Conservation (phyloP, 306 rosid genomes). For the Gillenia trifoliata region DNA sequence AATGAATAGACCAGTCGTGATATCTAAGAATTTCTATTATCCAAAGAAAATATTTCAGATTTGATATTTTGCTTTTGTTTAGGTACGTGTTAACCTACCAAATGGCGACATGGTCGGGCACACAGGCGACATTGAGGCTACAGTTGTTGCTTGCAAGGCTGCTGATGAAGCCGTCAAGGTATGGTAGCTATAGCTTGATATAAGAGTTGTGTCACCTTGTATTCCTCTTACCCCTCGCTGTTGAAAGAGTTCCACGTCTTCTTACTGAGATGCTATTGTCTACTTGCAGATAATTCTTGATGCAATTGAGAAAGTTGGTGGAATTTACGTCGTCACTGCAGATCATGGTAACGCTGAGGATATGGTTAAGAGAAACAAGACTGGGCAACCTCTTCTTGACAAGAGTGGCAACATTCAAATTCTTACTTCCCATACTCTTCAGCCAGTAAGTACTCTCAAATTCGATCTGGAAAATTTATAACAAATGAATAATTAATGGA, state of each 20-base stretch:
- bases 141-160: constrained; percentile 96
- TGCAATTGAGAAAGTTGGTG: constrained; percentile 88
- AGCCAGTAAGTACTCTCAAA: constrained; percentile 65
- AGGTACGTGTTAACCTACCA: constrained; percentile 97
- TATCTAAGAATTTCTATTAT: not conserved
- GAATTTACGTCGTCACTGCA: constrained; percentile 95
- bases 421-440: constrained; percentile 93
- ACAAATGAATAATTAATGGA: not conserved
- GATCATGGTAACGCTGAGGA: constrained; percentile 99
- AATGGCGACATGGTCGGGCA: constrained; percentile 99
- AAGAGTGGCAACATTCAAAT: constrained; percentile 84
- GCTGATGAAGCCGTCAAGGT: constrained; percentile 97
- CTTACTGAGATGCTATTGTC: not conserved
- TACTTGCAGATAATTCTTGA: constrained; percentile 79
- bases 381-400: constrained; percentile 74
- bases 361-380: constrained; percentile 92
- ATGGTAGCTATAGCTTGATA: not conserved
- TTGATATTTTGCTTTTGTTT: constrained; percentile 4
- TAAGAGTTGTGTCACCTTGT: not conserved
- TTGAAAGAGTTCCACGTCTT: not conserved
- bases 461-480: not conserved
- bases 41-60: not conserved
- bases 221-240: not conserved
- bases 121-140: constrained; percentile 86
- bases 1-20: constrained; percentile 1